Base-by-base conservation (phyloP, 164 flowering plant genomes). In the Kalanchoe fedtschenkoi region DNA sequence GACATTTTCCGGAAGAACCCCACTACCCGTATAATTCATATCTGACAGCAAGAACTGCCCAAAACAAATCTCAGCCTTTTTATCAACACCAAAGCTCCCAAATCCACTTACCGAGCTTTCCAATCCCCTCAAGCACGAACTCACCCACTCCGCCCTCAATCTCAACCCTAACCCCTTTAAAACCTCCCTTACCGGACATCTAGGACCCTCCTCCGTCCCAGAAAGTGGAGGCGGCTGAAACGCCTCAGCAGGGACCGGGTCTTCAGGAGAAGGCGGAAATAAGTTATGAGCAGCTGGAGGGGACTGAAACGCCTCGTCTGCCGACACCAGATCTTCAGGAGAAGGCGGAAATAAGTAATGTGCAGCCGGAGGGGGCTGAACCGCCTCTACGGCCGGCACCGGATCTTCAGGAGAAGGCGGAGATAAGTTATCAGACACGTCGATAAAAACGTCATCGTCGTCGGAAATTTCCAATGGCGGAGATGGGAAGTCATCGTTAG, bases 41-140 rank as follows among this genome's bases (percentile, higher is more conserved):
- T 93, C 99, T 1, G 95, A 81, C 33, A 66, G 16, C 67, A 90
- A 68, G 37, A 90, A 85, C 78, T 83, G 81, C 68, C 75, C 75
- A 64, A 90, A 87, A 62, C 89, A 85, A 9, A 80, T 80, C 76
- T 82, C 83, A 1, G 95, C 95, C 75, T 80, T 85, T 9, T 58
- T 70, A 11, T 74, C 71, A 42, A 69, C 77, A 69, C 80, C 81
- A 4, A 81, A 62, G 17, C 72, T 60, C 9, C 42, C 30, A 59
- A 83, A 87, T 4, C 84, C 84, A 4, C 68, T 59, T 16, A 71
- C 70, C 1, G 84, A 72, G 24, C 59, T 64, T 46, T 74, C 69
- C 5, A 93, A 76, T 3, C 68, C 78, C 8, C 55, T 32, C 38
- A 81, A 28, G 69, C 95, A 87, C 8, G 87, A 72, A 47, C 70